These are phyloP conservation scores for Diaporthe nobilis DNA, from an alignment of 2,329 filamentous ascomycete species.

Conservation along the genomic window DNA sequence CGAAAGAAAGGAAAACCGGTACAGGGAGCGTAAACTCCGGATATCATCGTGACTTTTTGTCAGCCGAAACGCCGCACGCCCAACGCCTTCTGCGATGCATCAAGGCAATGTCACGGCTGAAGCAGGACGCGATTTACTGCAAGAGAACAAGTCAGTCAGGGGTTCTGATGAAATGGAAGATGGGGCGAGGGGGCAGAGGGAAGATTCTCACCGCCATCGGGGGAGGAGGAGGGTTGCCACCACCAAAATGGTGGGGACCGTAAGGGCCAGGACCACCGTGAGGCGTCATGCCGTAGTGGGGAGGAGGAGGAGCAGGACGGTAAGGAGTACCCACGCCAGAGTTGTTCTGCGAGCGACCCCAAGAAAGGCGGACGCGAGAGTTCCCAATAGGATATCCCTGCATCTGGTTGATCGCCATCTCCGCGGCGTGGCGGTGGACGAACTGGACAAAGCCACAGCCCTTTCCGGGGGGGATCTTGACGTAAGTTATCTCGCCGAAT, in stretches of 20 bases:
- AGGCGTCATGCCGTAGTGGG: slow-evolving; percentile 65
- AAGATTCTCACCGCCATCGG: slow-evolving; percentile 41
- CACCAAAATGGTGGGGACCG: slow-evolving; percentile 63
- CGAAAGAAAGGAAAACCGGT: slow-evolving; percentile 40
- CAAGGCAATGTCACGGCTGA: slow-evolving; percentile 42
- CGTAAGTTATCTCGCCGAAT: slow-evolving; percentile 99
- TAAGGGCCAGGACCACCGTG: slow-evolving; percentile 58
- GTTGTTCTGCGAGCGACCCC: slow-evolving; percentile 99
- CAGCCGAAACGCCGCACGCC: slow-evolving; percentile 43
- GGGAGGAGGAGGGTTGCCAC: slow-evolving; percentile 44
- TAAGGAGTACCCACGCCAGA: slow-evolving; percentile 98
- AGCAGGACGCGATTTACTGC: slow-evolving; percentile 39
- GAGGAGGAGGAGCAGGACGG: slow-evolving; percentile 84
- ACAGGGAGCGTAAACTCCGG: slow-evolving; percentile 40
- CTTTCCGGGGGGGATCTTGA: slow-evolving; percentile 99
- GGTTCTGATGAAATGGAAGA: not conserved
- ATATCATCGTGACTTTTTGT: slow-evolving; percentile 43
- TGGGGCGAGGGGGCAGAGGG: slow-evolving; percentile 23
- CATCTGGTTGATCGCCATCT: slow-evolving; percentile 99
- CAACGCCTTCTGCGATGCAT: slow-evolving; percentile 43
- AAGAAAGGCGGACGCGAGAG: slow-evolving; percentile 96
- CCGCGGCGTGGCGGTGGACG: slow-evolving; percentile 96
- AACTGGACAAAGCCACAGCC: slow-evolving; percentile 99
- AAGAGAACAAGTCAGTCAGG: slow-evolving; percentile 4
- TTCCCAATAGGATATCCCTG: slow-evolving; percentile 99